phyloP scores from a whole-genome alignment of 2,329 filamentous ascomycete species.

The Rhynchosporium agropyri region DNA sequence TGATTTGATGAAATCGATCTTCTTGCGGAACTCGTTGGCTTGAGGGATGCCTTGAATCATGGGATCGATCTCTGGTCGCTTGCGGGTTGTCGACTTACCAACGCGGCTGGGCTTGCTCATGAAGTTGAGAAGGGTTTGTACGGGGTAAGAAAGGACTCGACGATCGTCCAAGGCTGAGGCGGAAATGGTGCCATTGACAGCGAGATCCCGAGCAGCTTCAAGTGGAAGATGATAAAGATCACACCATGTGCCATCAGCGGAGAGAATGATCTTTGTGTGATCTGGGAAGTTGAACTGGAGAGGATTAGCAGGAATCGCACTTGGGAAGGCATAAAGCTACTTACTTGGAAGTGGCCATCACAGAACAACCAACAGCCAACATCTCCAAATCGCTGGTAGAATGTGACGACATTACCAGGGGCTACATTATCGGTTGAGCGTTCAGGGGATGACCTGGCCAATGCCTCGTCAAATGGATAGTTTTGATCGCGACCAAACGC shows the following conservation, averaged over 20 bases:
- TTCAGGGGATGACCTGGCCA: constrained; percentile 31
- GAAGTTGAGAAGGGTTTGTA: constrained; percentile 75
- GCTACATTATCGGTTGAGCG: constrained; percentile 44
- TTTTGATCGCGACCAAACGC: constrained; percentile 73
- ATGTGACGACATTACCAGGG: constrained; percentile 65
- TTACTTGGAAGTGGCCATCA: constrained; percentile 76
- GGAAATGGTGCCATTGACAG: constrained; percentile 66
- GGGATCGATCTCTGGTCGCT: constrained; percentile 61
- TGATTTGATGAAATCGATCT: constrained; percentile 71
- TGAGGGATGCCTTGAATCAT: constrained; percentile 66
- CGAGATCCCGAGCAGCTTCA: constrained; percentile 69
- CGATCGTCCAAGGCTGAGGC: constrained; percentile 72
- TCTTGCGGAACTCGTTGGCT: constrained; percentile 72
- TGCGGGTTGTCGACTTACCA: constrained; percentile 52
- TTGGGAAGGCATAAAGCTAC: constrained; percentile 24
- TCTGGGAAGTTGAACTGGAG: constrained; percentile 81
- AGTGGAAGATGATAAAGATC: constrained; percentile 76
- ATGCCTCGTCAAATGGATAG: constrained; percentile 51
- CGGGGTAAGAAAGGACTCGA: constrained; percentile 69
- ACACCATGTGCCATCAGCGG: constrained; percentile 72
- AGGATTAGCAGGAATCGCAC: constrained; percentile 26
- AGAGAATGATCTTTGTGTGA: constrained; percentile 82
- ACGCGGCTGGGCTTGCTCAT: constrained; percentile 50
- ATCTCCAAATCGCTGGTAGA: constrained; percentile 80
- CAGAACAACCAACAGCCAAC: constrained; percentile 82